Base-by-base conservation (phyloP, 2,329 filamentous ascomycete species). In the Arthrobotrys sphaeroides region DNA sequence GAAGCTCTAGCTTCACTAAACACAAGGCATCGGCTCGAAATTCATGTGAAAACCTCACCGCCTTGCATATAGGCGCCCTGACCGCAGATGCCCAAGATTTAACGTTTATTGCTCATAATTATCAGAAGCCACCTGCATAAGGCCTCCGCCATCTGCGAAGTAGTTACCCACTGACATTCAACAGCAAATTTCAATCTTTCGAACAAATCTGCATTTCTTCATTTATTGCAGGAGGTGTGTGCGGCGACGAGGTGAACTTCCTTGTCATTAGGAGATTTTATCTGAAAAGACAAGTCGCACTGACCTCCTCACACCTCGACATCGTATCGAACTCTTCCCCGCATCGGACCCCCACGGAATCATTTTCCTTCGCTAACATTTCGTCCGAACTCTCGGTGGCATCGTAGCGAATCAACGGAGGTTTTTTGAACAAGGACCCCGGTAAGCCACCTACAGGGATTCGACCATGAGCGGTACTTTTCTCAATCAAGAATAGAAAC, bases 331-430 rank as follows among this genome's bases (percentile, higher is more conserved):
- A 36, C 28, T 47, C 68, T 72, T 65, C 68, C 68, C 68, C 68
- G 68, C 68, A 73, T 42, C 51, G 33, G 10, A 28, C 61, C 69
- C 69, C 69, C 69, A 66, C 61, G 60, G 49, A 51, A 55, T 38
- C 43, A 47, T 49, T 66, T 47, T 6, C 53, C 36, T 49, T 51
- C 60, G 47, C 43, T 61, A 64, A 49, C 69, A 55, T 73, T 73
- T 67, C 69, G 40, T 73, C 69, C 69, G 69, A 73, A 73, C 33
- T 73, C 65, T 62, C n/a, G 9, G 26, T 28, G 28, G 47, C 59
- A 57, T 72, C 59, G 61, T 67, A 60, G 69, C 69, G 61, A 73
- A 73, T 67, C 61, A 73, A 67, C 61, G 69, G 69, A 67, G 61
- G 28, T 67, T 73, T 66, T 67, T 73, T 49, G 49, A 36, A 28